Evolutionary conservation across 768 basidiomycete species (phyloP).

Genomic region (Tubosaeta brunneosetosa): DNA sequence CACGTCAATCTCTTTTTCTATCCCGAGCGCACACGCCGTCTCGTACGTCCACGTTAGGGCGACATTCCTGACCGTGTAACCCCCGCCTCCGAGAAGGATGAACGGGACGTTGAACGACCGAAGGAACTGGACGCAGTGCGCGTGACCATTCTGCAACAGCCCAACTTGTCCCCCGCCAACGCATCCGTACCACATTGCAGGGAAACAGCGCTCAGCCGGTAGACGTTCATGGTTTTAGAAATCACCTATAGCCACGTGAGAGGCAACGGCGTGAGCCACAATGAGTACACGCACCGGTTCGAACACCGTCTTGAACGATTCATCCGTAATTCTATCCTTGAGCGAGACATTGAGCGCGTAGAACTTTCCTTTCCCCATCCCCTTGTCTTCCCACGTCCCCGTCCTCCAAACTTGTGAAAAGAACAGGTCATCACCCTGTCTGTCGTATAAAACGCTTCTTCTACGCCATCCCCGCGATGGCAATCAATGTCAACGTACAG

Average conservation of each 20-base stretch:
- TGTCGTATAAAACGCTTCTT: constrained; percentile 97
- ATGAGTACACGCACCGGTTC: constrained; percentile 63
- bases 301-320: constrained; percentile 82
- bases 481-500: constrained; percentile 98
- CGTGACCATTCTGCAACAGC: constrained; percentile 95
- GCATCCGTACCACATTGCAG: constrained; percentile 97
- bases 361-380: constrained; percentile 76
- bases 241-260: constrained; percentile 57
- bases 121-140: constrained; percentile 83
- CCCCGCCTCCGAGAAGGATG: constrained; percentile 91
- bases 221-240: constrained; percentile 80
- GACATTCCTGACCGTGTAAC: constrained; percentile 96
- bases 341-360: constrained; percentile 93
- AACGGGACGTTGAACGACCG: constrained; percentile 79
- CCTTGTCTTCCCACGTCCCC: constrained; percentile 78
- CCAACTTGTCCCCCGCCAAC: constrained; percentile 89
- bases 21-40: constrained; percentile 88
- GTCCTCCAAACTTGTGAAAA: constrained; percentile 95
- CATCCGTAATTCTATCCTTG: constrained; percentile 92
- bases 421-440: constrained; percentile 96
- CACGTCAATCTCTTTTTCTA: constrained; percentile 70
- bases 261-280: neutral
- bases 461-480: constrained; percentile 98
- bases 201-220: constrained; percentile 80
- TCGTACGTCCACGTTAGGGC: constrained; percentile 95